Base-by-base conservation (phyloP, 1,284 basidiomycete genomes). In the Mycena sp. region DNA sequence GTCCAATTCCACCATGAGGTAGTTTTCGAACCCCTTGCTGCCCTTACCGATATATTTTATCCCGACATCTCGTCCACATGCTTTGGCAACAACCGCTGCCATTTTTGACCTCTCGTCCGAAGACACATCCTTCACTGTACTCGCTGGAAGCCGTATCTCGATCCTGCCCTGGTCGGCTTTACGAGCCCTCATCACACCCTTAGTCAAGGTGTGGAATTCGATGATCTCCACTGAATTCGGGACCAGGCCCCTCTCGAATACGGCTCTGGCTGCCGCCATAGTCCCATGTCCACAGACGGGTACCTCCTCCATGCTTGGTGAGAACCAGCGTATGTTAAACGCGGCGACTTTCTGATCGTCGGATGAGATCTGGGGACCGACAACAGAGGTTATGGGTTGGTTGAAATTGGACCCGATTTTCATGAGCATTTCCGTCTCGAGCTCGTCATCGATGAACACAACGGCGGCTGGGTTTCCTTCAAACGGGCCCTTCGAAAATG, bases 251-350 rank as follows among this genome's bases (percentile, higher is more conserved):
- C 73, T 61, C 1, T 72, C 68, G 62, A 87, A 82, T 10, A 87
- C 64, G 6, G 75, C 74, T 46, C 77, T 74, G 0, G 81, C 77
- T 5, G 83, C 75, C 0, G 83, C 85, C 30, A 87, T 69, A 1
- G 82, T 81, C 4, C 75, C 86, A 67, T 87, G 86, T 26, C 85
- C 85, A 64, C 85, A 86, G 10, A 86, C 60, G 5, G 76, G 68
- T 2, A 75, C 57, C 69, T 84, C 82, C 7, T 45, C 21, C 6
- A 69, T 68, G 25, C 41, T 67, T 0, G 77, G 38, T 1, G 76
- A 70, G 67, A 84, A 79, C 75, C 78, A 86, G 35, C 81, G 78
- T 14, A 85, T 74, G 29, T 67, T 65, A 61, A 80, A 81, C 14
- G 69, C 71, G 3, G 73, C 73, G 25, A 69, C 63, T 28, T 69